phyloP scores from a whole-genome alignment of 106 monocot species.

The Dendrobium catenatum region DNA sequence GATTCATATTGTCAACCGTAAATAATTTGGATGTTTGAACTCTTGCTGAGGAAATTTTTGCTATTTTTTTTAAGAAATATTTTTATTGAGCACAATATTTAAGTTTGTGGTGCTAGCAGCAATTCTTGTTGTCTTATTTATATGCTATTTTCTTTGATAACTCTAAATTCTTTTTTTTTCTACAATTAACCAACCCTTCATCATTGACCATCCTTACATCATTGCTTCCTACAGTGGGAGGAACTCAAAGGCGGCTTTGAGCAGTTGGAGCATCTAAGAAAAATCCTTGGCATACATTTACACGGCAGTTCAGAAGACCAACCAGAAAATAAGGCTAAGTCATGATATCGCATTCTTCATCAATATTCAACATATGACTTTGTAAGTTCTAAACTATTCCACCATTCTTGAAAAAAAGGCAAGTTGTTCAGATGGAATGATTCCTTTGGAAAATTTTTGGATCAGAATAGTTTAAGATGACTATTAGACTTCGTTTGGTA shows the following conservation, averaged over 20 bases:
- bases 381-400: too few species aligned
- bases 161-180: neutral
- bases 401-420: too few species aligned
- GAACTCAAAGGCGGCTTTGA: conserved; percentile 65
- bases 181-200: neutral
- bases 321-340: neutral
- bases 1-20: neutral
- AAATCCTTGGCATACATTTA: conserved; percentile 52
- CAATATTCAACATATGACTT: too few species aligned
- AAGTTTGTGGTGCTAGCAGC: neutral
- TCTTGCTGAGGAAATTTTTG: too few species aligned
- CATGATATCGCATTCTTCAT: too few species aligned
- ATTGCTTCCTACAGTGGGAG: conserved; percentile 67
- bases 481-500: too few species aligned
- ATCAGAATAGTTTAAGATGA: too few species aligned
- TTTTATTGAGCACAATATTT: neutral
- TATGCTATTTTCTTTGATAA: neutral
- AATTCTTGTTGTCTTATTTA: neutral
- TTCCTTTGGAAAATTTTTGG: too few species aligned
- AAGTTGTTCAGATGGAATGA: too few species aligned
- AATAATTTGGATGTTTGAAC: too few species aligned
- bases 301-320: conserved; percentile 4
- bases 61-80: too few species aligned
- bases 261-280: conserved; percentile 81
- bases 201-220: neutral